A percentile compares a stretch with the other conserved stretches of the same genome.
Evolutionary conservation across 2,329 filamentous ascomycete species (phyloP).

Genomic region (Calonectria montana): DNA sequence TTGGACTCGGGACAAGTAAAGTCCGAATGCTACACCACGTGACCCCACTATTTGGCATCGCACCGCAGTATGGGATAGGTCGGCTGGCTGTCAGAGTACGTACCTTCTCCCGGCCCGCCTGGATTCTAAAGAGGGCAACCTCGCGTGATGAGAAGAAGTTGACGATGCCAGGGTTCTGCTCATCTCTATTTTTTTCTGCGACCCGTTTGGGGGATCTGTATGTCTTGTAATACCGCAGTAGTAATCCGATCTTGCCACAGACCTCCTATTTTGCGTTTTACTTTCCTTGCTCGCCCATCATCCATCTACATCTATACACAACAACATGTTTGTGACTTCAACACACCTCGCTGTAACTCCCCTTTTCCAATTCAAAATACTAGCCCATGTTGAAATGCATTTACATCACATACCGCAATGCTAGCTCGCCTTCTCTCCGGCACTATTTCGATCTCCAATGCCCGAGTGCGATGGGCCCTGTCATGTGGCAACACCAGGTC

Average conservation of each 20-base stretch:
- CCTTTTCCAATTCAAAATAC: not conserved
- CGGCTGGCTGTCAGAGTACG: constrained; percentile 1
- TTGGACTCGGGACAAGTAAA: constrained; percentile 11
- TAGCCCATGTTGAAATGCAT: not conserved
- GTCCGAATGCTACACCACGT: constrained; percentile 9
- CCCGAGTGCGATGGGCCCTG: not conserved
- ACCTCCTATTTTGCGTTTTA: not conserved
- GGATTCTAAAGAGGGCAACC: not conserved
- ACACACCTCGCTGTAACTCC: not conserved
- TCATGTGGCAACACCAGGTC: not conserved
- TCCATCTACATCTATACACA: not conserved
- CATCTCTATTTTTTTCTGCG: not conserved
- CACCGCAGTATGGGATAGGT: not conserved
- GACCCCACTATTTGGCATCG: not conserved
- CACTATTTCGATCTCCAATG: not conserved
- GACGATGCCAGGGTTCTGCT: not conserved
- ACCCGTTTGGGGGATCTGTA: not conserved
- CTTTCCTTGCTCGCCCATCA: not conserved
- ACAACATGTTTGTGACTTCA: not conserved
- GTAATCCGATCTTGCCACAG: not conserved
- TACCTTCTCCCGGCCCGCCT: constrained; percentile 5
- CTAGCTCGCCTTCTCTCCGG: not conserved
- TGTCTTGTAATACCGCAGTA: not conserved
- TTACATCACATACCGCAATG: not conserved
- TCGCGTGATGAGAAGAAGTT: not conserved